A percentile compares a stretch with the other conserved stretches of the same genome.
Conservation (phyloP, 2,329 filamentous ascomycete genomes). For the Botryosphaeria dothidea region DNA sequence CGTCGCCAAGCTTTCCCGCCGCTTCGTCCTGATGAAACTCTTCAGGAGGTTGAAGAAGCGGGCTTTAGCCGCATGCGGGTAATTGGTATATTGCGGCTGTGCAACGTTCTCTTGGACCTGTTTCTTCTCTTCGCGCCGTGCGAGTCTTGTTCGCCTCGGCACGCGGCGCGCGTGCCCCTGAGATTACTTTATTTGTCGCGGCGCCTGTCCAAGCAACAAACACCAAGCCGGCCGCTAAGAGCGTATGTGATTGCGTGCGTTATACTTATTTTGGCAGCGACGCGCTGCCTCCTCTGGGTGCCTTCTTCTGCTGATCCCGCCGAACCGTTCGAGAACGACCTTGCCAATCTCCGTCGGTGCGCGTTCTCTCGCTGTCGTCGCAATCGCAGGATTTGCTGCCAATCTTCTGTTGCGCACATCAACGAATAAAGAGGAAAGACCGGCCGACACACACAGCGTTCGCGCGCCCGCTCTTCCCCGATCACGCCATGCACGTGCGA, state of each 20-base stretch:
- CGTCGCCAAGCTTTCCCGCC: not conserved
- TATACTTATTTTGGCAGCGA: no score
- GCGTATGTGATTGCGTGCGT: no score
- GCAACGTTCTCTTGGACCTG: no score
- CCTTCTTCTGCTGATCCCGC: no score
- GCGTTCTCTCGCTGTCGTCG: not conserved
- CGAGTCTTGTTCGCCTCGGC: not conserved
- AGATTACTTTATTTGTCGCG: no score
- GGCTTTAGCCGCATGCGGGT: not conserved
- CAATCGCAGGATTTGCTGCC: not conserved
- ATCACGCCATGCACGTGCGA: conserved; percentile 8
- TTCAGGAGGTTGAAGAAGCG: not conserved
- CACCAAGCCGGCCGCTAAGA: no score
- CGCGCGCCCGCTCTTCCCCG: not conserved
- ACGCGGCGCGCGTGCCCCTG: no score
- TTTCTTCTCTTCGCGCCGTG: not conserved
- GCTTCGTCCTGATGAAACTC: not conserved
- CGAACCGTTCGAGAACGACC: not conserved
- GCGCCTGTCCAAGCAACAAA: no score
- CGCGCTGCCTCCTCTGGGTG: no score
- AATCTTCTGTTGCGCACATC: not conserved
- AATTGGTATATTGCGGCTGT: not conserved
- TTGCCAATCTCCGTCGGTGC: not conserved
- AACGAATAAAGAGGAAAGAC: not conserved
- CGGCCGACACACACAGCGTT: not conserved